phyloP scores from a whole-genome alignment of 441 rosid species.

The Pelargonium citronellum region DNA sequence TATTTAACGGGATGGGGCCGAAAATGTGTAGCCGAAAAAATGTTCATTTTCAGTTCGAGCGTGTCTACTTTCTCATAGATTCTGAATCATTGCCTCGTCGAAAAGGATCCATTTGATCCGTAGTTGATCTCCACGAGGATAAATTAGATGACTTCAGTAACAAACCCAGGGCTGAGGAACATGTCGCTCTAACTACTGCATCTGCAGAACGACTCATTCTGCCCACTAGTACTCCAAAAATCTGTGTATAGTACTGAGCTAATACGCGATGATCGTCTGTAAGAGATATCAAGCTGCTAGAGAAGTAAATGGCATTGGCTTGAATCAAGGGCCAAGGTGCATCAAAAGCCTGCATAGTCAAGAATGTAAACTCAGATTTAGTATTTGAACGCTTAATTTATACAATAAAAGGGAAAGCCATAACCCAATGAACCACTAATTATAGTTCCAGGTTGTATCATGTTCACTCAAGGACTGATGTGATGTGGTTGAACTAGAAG shows the following conservation, averaged over 20 bases:
- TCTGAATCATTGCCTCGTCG: constrained; percentile 37
- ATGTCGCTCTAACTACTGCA: constrained; percentile 77
- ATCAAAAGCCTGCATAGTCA: constrained; percentile 69
- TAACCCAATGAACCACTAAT: neutral
- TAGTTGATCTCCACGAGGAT: constrained; percentile 53
- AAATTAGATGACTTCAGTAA: constrained; percentile 67
- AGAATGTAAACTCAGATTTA: constrained; percentile 14
- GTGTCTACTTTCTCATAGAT: constrained; percentile 17
- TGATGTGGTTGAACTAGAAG: neutral
- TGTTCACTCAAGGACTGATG: neutral
- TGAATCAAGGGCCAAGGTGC: constrained; percentile 95
- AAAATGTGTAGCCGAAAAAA: neutral
- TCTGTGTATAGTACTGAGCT: constrained; percentile 69
- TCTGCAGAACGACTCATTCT: constrained; percentile 78
- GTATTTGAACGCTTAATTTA: neutral
- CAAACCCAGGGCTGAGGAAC: constrained; percentile 71
- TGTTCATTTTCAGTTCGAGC: neutral
- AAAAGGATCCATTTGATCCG: constrained; percentile 48
- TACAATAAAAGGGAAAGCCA: neutral
- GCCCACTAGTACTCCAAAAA: constrained; percentile 71
- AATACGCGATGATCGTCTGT: constrained; percentile 74
- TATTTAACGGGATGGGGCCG: neutral
- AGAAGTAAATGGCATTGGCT: constrained; percentile 86
- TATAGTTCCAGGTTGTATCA: neutral
- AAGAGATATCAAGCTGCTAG: constrained; percentile 73